Percentiles rank a stretch among this genome's conserved stretches.
Evolutionary conservation across 192 early-diverging fungal species (phyloP).

Genomic region (Rhizoclosmatium globosum): DNA sequence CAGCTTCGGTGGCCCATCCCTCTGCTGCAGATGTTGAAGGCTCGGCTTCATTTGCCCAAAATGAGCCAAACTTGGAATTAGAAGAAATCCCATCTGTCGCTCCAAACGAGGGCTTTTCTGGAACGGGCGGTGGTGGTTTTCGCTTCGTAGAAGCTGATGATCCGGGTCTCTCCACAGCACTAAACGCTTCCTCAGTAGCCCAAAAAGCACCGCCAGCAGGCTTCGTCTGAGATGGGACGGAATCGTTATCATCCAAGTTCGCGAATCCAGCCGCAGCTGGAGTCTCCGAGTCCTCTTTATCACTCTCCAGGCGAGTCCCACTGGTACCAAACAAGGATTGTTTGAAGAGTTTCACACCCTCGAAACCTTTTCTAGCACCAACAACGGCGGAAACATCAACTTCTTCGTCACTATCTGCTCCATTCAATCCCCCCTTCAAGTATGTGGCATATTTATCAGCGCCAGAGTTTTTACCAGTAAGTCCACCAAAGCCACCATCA

Average conservation of each 20-base stretch:
- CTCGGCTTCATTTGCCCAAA: slow-evolving; percentile 1
- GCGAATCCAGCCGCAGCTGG: background rate
- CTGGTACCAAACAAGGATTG: background rate
- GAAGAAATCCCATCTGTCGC: background rate
- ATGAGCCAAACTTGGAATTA: background rate
- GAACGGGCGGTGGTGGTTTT: slow-evolving; percentile 6
- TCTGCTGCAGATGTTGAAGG: background rate
- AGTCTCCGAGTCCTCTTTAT: background rate
- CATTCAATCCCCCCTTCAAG: slow-evolving; percentile 1
- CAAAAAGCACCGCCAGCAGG: background rate
- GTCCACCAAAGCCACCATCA: background rate
- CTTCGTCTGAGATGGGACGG: background rate
- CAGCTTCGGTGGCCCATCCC: slow-evolving; percentile 23
- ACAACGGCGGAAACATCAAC: background rate
- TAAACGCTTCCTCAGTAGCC: slow-evolving; percentile 5
- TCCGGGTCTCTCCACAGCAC: background rate
- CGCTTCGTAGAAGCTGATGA: background rate
- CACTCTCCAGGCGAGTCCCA: background rate
- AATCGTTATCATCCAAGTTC: background rate
- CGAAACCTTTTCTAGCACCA: background rate
- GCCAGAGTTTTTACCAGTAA: background rate
- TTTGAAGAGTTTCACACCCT: background rate
- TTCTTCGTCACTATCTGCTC: slow-evolving; percentile 3
- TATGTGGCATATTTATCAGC: slow-evolving; percentile 23
- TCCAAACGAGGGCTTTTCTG: background rate